phyloP scores from a whole-genome alignment of 768 basidiomycete genomes.

The Mycena vitilis region DNA sequence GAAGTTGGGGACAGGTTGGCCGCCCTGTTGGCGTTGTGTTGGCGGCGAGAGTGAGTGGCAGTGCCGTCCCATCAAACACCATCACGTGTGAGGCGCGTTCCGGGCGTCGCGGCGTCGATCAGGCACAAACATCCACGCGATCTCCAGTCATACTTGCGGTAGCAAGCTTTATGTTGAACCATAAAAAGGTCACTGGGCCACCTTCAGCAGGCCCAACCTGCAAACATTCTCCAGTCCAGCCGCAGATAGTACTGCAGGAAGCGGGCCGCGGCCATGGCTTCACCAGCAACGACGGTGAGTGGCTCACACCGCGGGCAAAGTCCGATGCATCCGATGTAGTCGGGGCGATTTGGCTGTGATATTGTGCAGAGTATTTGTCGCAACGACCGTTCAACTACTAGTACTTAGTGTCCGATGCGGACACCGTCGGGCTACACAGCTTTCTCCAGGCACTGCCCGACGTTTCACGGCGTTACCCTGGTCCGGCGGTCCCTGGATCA shows the following conservation, averaged over 20 bases:
- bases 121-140: neutral
- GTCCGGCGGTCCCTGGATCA: neutral
- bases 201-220: slow-evolving; percentile 25
- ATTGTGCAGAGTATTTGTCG: too few relatives aligned
- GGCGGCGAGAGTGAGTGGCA: too few relatives aligned
- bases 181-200: slow-evolving; percentile 2
- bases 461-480: neutral
- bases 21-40: too few relatives aligned
- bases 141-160: neutral
- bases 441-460: neutral
- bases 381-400: neutral
- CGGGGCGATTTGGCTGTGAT: neutral
- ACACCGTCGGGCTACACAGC: neutral
- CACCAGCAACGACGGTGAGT: slow-evolving; percentile 1
- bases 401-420: neutral
- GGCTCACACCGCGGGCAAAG: too few relatives aligned
- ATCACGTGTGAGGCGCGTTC: neutral
- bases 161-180: too few relatives aligned
- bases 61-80: neutral
- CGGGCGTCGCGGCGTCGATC: too few relatives aligned
- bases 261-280: slow-evolving; percentile 13
- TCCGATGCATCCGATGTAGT: too few relatives aligned
- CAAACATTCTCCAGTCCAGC: slow-evolving; percentile 24
- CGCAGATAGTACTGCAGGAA: slow-evolving; percentile 15
- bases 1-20: too few relatives aligned